Percentiles rank a stretch among this genome's conserved stretches.
Evolutionary conservation across 106 monocot genomes (phyloP).

Genomic region (Chionographis japonica): DNA sequence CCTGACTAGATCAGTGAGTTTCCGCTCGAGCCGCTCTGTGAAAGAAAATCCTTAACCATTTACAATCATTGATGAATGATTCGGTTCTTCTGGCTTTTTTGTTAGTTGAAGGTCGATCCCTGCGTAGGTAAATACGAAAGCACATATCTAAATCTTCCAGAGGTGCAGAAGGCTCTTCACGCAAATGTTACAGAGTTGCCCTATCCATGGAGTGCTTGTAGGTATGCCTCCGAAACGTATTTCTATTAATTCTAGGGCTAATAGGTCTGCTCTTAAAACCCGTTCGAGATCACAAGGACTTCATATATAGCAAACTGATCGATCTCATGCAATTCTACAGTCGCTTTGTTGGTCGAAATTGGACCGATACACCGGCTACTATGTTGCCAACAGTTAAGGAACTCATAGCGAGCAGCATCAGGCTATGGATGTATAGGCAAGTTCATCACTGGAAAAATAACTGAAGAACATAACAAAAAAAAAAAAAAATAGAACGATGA

Average conservation of each 20-base stretch:
- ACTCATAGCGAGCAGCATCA: slow-evolving; percentile 17
- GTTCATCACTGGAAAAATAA: not conserved
- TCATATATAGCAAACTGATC: too few species aligned
- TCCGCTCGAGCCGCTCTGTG: too few species aligned
- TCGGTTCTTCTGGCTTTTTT: not conserved
- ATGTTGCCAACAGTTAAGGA: slow-evolving; percentile 18
- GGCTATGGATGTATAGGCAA: slow-evolving; percentile 35
- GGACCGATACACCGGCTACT: slow-evolving; percentile 9
- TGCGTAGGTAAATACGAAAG: slow-evolving; percentile 9
- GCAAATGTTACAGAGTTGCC: slow-evolving; percentile 5
- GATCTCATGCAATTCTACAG: not conserved
- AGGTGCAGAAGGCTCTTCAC: slow-evolving; percentile 37
- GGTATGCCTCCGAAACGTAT: not conserved
- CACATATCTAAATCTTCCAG: slow-evolving; percentile 19
- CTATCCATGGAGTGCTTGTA: slow-evolving; percentile 18
- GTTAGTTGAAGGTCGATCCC: slow-evolving; percentile 14
- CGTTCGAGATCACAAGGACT: not conserved
- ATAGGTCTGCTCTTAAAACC: not conserved
- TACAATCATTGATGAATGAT: too few species aligned
- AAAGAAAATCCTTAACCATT: too few species aligned
- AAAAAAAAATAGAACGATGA: not conserved
- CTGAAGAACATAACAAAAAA: not conserved
- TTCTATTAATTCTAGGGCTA: not conserved
- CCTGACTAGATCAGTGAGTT: not conserved
- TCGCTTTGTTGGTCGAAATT: not conserved